Evolutionary conservation across 2,329 filamentous ascomycete species (phyloP), one percentile per base, ranked within the genome.

Genomic region (Camptophora hylomeconis): DNA sequence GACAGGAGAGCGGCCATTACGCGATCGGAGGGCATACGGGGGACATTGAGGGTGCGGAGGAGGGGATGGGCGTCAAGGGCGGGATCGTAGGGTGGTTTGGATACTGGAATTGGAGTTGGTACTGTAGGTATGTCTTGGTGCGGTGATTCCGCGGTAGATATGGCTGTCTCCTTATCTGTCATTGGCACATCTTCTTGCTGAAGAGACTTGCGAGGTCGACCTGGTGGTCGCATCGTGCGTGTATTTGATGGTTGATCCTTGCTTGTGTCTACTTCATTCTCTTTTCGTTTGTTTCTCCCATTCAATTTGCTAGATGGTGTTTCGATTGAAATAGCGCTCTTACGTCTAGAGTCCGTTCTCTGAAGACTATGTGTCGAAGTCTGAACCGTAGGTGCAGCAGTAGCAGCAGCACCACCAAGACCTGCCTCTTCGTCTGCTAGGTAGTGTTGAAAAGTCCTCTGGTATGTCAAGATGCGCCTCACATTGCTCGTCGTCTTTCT

Each of bases 401-500:
- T n/a, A n/a, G n/a, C n/a, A n/a, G n/a, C n/a, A n/a, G n/a, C 14
- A 36, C 39, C 19, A 10, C 49, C 45, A 7, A 56, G 44, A 1
- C 53, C 51, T 4, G 61, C 61, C 40, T 64, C 61, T 42, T 64
- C 61, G 33, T 64, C 61, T 28, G 62, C 61, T n/a, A 65, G 49
- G 37, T 64, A 58, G 34, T 65, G 63, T 24, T 54, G 51, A 40
- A 64, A 65, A 1, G 58, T 61, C 44, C 63, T 61, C 33, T 61
- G 60, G 12, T 60, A 63, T 31, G 54, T 53, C 6, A 65, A 45
- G 23, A 65, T 62, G 19, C 60, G 51, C 20, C 59, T 52, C 15
- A 61, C 58, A 38, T 62, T 63, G 5, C 54, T 52, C 13, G 60
- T 60, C 3, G 52, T 54, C 38, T 64, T 63, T 20, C 48, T 48